Percentiles rank a stretch among this genome's conserved stretches.
These are phyloP conservation scores for Penicillium longicatenatum DNA, from an alignment of 495 filamentous ascomycete genomes.

Conservation along the genomic window DNA sequence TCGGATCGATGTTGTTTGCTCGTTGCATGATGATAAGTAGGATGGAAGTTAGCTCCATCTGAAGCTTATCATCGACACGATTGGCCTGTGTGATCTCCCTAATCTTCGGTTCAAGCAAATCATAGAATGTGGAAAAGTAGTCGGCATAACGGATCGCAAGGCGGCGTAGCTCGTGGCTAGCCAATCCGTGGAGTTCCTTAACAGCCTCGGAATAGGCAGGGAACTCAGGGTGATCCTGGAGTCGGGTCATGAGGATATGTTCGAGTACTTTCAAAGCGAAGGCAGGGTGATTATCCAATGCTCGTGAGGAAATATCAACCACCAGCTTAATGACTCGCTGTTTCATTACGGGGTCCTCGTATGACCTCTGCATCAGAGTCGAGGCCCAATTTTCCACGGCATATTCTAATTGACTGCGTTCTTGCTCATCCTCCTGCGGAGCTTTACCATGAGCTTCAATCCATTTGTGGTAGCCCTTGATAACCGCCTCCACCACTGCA, in stretches of 20 bases:
- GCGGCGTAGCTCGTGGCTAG: constrained; percentile 83
- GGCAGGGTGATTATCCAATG: constrained; percentile 71
- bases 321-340: constrained; percentile 81
- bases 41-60: constrained; percentile 67
- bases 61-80: constrained; percentile 72
- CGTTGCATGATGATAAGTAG: constrained; percentile 96
- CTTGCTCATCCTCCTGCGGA: constrained; percentile 61
- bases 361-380: constrained; percentile 68
- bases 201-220: constrained; percentile 85
- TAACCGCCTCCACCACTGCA: constrained; percentile 83
- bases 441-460: constrained; percentile 53
- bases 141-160: constrained; percentile 89
- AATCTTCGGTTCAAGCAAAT: constrained; percentile 79
- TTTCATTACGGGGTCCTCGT: constrained; percentile 86
- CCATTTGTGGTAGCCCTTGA: constrained; percentile 91
- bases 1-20: constrained; percentile 69
- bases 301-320: constrained; percentile 81
- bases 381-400: constrained; percentile 82
- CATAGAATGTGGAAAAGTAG: constrained; percentile 83
- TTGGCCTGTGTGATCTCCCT: constrained; percentile 75
- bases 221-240: constrained; percentile 65
- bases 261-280: constrained; percentile 88
- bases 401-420: constrained; percentile 60
- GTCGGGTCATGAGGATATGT: constrained; percentile 81
- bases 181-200: constrained; percentile 77